phyloP scores from a whole-genome alignment of 2,329 filamentous ascomycete genomes.

The Penicillium glabrum region DNA sequence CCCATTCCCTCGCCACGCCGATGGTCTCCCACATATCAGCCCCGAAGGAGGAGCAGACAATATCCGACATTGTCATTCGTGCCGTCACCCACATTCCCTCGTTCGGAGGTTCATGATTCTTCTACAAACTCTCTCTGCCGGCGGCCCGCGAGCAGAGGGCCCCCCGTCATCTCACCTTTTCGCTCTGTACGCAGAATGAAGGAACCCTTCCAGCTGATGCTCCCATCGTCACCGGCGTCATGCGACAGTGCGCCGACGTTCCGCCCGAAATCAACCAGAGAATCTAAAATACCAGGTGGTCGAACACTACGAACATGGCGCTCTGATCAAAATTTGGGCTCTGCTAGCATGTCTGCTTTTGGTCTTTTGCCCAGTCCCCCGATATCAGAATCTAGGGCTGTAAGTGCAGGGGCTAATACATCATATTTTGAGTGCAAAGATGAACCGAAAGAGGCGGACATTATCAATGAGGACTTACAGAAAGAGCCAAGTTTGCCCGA shows the following conservation, averaged over 20 bases:
- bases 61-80: constrained; percentile 36
- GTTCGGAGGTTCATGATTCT: constrained; percentile 30
- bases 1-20: constrained; percentile 24
- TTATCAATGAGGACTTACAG: not conserved
- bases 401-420: constrained; percentile 27
- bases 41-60: constrained; percentile 33
- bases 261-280: constrained; percentile 15
- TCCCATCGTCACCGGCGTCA: constrained; percentile 33
- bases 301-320: constrained; percentile 35
- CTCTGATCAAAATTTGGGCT: constrained; percentile 37
- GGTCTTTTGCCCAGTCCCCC: constrained; percentile 39
- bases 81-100: constrained; percentile 28
- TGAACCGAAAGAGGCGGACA: not conserved
- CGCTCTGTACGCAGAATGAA: constrained; percentile 42
- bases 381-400: constrained; percentile 33
- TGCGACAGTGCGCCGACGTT: constrained; percentile 25
- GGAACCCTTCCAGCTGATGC: constrained; percentile 38
- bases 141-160: constrained; percentile 26
- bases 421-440: constrained; percentile 25
- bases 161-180: constrained; percentile 36
- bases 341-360: constrained; percentile 31
- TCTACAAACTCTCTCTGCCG: constrained; percentile 26
- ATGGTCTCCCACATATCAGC: constrained; percentile 28
- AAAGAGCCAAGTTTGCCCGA: not conserved
- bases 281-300: constrained; percentile 20